phyloP scores from a whole-genome alignment of 495 filamentous ascomycete species.

The Trichocladium uniseriatum region DNA sequence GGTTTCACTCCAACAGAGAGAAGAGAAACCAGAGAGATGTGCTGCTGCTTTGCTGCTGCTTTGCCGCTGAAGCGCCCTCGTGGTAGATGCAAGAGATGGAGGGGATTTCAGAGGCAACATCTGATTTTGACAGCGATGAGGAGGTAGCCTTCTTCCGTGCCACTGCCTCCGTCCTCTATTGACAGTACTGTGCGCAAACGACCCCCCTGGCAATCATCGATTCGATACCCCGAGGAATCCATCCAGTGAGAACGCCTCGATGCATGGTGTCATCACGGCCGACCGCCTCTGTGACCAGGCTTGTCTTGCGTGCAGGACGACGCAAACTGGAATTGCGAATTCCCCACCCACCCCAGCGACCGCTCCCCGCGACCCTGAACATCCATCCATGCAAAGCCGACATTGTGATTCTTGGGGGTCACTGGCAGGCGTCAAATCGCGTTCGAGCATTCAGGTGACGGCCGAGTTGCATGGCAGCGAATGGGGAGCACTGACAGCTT shows the following conservation, averaged over 20 bases:
- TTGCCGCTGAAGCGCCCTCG: too few relatives aligned
- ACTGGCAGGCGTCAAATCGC: conserved; percentile 5
- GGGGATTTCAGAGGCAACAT: too few relatives aligned
- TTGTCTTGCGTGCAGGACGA: conserved; percentile 1
- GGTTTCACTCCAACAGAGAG: too few relatives aligned
- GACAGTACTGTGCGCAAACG: too few relatives aligned
- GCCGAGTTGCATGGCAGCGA: not conserved
- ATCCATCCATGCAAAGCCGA: not conserved
- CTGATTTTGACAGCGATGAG: too few relatives aligned
- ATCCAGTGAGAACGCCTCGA: not conserved
- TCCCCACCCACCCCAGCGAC: not conserved
- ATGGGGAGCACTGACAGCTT: not conserved
- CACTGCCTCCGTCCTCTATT: too few relatives aligned
- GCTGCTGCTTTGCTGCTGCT: too few relatives aligned
- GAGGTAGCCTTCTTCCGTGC: too few relatives aligned
- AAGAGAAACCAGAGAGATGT: too few relatives aligned
- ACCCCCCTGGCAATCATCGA: too few relatives aligned
- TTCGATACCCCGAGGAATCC: too few relatives aligned
- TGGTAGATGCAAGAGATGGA: too few relatives aligned
- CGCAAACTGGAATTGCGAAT: conserved; percentile 11
- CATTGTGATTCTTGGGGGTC: conserved; percentile 4
- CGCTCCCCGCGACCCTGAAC: not conserved
- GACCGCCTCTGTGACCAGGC: conserved; percentile 11
- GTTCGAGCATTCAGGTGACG: conserved; percentile 5
- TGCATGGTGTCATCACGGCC: not conserved